These are phyloP conservation scores for Lasiodiplodia sp. DNA, from an alignment of 2,329 filamentous ascomycete species.

Conservation along the genomic window DNA sequence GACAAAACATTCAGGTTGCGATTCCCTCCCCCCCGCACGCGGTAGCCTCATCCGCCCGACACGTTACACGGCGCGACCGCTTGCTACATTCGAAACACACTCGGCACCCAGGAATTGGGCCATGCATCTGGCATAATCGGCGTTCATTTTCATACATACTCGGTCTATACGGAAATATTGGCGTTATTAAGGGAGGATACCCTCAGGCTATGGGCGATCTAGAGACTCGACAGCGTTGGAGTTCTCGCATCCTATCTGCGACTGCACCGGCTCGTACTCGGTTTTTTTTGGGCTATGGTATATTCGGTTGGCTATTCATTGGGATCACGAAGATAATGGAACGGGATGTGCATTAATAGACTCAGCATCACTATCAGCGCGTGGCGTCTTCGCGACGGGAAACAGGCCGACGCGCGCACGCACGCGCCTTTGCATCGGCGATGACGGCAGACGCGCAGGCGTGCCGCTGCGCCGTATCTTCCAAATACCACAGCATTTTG, in stretches of 20 bases:
- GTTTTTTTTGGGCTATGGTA: not conserved
- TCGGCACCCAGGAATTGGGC: not conserved
- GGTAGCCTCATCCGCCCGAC: slow-evolving; percentile 38
- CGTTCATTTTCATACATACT: slow-evolving; percentile 10
- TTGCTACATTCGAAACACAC: not conserved
- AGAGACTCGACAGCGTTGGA: slow-evolving; percentile 15
- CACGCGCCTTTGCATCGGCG: slow-evolving; percentile 13
- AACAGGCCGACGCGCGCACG: slow-evolving; percentile 7
- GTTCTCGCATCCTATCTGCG: slow-evolving; percentile 8
- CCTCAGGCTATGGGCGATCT: slow-evolving; percentile 17
- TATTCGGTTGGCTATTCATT: slow-evolving; percentile 15
- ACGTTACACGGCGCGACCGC: slow-evolving; percentile 37
- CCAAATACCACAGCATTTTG: not conserved
- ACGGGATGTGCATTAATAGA: slow-evolving; percentile 20
- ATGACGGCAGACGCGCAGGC: slow-evolving; percentile 18
- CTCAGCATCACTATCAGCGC: not conserved
- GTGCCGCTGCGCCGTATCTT: not conserved
- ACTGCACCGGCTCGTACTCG: not conserved
- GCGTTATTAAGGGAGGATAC: slow-evolving; percentile 27
- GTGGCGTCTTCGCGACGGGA: slow-evolving; percentile 14
- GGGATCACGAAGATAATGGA: slow-evolving; percentile 16
- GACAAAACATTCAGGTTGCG: slow-evolving; percentile 57
- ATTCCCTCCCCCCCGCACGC: slow-evolving; percentile 45
- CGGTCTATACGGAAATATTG: slow-evolving; percentile 12
- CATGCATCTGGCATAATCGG: slow-evolving; percentile 21